Evolutionary conservation across 2,329 filamentous ascomycete species (phyloP), one percentile per base, ranked within the genome.

Genomic region (Fusarium graminum): DNA sequence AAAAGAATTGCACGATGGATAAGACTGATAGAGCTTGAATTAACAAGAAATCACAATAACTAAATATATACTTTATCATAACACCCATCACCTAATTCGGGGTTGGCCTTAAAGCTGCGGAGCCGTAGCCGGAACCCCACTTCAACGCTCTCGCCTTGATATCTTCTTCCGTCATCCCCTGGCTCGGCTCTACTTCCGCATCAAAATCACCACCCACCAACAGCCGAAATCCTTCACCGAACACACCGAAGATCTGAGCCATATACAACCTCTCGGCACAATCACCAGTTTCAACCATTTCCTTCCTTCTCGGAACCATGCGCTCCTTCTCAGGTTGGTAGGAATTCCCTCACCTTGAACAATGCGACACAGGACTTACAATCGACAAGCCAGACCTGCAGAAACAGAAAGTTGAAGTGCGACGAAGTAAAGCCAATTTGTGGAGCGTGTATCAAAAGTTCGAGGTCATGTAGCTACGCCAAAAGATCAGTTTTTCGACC

Each of bases 341-440:
- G 16, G 40, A 11, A 6, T 8, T 3, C 10, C 10, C n/a, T 34
- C 13, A 32, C 11, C 2, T 1, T 4, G 7, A 4, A 16, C 10
- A 1, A 0, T 10, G 30, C 7, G 8, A 2, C 14, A 4, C 4
- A 11, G 40, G 7, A 22, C 55, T 53, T 17, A 70, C 28, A 32
- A 6, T 36, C 9, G 7, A n/a, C 4, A 12, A 72, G 70, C 4
- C 46, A 66, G 12, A 72, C 69, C 2, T 72, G 70, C 19, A 60
- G 69, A 57, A 57, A 39, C 16, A 63, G 73, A 10, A 74, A 74
- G 16, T 4, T 74, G 4, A 75, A 74, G 34, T 74, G 73, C 7
- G 67, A 74, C 34, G 70, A 75, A 28, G 39, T 16, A 1, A 72
- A 67, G 5, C 73, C 73, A 0, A 16, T 57, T 0, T 74, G 72